Conservation (phyloP, 2,329 filamentous ascomycete species). For the Colletotrichum caudatum region DNA sequence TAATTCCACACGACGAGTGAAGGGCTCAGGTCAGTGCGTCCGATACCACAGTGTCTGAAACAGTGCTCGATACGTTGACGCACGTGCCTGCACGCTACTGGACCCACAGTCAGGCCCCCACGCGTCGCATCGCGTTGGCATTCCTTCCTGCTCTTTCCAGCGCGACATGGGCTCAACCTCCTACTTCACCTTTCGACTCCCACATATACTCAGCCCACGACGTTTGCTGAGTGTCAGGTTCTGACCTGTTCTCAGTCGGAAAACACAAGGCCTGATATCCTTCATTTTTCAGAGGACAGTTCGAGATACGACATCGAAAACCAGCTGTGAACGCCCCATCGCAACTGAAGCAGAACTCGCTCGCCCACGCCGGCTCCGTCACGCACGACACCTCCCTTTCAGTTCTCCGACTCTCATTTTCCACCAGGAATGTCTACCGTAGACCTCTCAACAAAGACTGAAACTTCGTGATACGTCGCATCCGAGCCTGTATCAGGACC, state of each 20-base stretch:
- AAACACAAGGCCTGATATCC: constrained; percentile 17
- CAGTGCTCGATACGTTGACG: constrained; percentile 10
- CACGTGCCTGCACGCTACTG: constrained; percentile 47
- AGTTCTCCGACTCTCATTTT: constrained; percentile 83
- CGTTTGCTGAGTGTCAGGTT: not conserved
- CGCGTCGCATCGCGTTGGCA: constrained; percentile 12
- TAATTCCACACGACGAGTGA: not conserved
- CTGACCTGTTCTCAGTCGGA: not conserved
- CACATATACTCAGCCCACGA: not conserved
- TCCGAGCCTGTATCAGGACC: constrained; percentile 72
- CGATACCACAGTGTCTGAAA: not conserved
- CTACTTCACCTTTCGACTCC: not conserved
- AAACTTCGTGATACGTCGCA: constrained; percentile 64
- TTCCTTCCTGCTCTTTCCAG: constrained; percentile 1
- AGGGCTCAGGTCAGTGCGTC: not conserved
- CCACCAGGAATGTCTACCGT: constrained; percentile 72
- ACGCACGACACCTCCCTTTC: constrained; percentile 81
- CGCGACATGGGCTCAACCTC: not conserved
- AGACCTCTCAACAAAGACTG: constrained; percentile 56
- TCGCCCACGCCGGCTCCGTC: constrained; percentile 54
- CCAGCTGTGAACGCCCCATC: constrained; percentile 38
- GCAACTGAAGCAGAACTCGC: constrained; percentile 57
- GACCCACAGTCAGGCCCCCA: not conserved
- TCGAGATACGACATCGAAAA: constrained; percentile 51
- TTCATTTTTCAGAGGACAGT: constrained; percentile 2